These are phyloP conservation scores for Neophaeococcomyces mojaviensis DNA, from an alignment of 2,329 filamentous ascomycete species.

Conservation along the genomic window DNA sequence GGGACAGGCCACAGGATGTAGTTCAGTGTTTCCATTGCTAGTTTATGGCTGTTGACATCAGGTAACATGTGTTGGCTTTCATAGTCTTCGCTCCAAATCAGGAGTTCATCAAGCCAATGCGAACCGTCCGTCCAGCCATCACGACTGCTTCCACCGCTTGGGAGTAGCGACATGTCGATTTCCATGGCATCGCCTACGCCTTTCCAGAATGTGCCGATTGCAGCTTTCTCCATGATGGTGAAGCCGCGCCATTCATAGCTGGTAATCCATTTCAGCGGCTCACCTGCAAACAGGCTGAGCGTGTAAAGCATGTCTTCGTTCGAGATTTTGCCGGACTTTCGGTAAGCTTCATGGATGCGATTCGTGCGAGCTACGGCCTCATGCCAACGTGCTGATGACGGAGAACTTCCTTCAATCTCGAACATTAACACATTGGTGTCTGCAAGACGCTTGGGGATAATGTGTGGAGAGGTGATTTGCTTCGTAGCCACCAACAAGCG, in stretches of 20 bases:
- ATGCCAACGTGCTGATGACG: conserved; percentile 34
- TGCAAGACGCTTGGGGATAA: conserved; percentile 45
- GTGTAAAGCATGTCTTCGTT: conserved; percentile 61
- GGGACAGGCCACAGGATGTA: conserved; percentile 54
- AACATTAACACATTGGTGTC: conserved; percentile 45
- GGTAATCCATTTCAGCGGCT: conserved; percentile 57
- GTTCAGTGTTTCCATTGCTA: conserved; percentile 51
- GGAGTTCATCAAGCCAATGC: conserved; percentile 39
- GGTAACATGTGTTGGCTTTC: conserved; percentile 50
- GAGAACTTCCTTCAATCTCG: conserved; percentile 38
- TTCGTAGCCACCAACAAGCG: conserved; percentile 41
- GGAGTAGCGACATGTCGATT: conserved; percentile 41
- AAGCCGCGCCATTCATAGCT: conserved; percentile 63
- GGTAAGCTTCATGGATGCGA: conserved; percentile 53
- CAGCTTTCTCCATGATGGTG: conserved; percentile 59
- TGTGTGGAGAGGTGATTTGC: conserved; percentile 39
- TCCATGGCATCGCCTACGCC: conserved; percentile 61
- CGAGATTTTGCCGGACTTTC: conserved; percentile 50
- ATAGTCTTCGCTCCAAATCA: conserved; percentile 43
- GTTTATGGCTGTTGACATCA: conserved; percentile 20
- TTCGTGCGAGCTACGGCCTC: conserved; percentile 56
- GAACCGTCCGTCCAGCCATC: conserved; percentile 36
- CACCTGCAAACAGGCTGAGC: conserved; percentile 55
- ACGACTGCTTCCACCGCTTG: conserved; percentile 25
- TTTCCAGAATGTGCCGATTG: conserved; percentile 58